phyloP scores from a whole-genome alignment of 1,139 yeast species.

The Candida mesenterica region DNA sequence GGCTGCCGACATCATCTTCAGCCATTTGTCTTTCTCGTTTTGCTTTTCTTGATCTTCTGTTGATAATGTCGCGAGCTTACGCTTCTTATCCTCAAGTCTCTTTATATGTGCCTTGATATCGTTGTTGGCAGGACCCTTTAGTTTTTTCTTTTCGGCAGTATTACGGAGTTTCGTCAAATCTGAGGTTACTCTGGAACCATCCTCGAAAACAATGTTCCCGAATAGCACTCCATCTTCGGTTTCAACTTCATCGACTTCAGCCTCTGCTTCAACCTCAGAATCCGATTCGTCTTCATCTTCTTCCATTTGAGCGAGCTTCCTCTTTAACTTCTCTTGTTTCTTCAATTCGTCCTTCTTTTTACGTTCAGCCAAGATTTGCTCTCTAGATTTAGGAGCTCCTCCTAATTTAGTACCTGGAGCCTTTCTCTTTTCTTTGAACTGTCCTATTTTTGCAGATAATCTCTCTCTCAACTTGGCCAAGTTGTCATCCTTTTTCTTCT shows the following conservation, averaged over 20 bases:
- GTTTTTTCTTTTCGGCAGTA: conserved; percentile 49
- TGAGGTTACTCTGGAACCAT: conserved; percentile 79
- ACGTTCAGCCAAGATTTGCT: conserved; percentile 65
- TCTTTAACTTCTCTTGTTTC: conserved; percentile 30
- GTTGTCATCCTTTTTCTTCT: conserved; percentile 51
- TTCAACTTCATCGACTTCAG: conserved; percentile 39
- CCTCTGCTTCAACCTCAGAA: conserved; percentile 19
- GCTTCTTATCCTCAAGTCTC: conserved; percentile 71
- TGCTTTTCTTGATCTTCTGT: conserved; percentile 60
- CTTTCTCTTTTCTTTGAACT: conserved; percentile 74
- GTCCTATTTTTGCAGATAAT: conserved; percentile 68
- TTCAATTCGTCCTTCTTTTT: conserved; percentile 44
- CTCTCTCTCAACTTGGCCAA: conserved; percentile 66
- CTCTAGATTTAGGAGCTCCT: conserved; percentile 83
- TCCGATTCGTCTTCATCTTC: conserved; percentile 36
- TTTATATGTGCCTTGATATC: conserved; percentile 83
- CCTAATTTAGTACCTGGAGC: conserved; percentile 83
- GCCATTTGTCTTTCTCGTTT: conserved; percentile 82
- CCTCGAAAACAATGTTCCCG: conserved; percentile 80
- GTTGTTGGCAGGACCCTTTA: conserved; percentile 81
- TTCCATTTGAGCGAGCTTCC: conserved; percentile 32
- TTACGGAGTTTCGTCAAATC: conserved; percentile 62
- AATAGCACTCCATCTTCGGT: conserved; percentile 54
- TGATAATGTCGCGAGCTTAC: conserved; percentile 57
- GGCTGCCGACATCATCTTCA: conserved; percentile 75